Base-by-base conservation (phyloP, 805 yeast species). In the Yarrowia porcina region DNA sequence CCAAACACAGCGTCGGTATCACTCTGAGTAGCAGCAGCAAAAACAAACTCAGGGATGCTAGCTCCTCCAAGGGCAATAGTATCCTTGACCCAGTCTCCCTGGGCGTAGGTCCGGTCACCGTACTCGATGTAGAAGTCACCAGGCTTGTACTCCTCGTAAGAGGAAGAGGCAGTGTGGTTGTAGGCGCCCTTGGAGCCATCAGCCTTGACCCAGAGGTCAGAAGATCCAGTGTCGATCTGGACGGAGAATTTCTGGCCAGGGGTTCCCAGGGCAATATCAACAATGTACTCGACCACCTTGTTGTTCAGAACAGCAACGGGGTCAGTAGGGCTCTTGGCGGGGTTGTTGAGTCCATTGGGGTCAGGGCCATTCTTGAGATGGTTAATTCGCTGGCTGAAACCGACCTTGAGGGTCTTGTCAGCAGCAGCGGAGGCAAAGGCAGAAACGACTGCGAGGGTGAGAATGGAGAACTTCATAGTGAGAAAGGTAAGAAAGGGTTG, bases 141-240 rank as follows among this genome's bases (percentile, higher is more conserved):
- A 32, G 62, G 18, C 63, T 65, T 65, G 36, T 63, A 27, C 15
- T 52, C 60, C 60, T 68, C 39, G 65, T 67, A 69, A 9, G 73
- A 65, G 6, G 68, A 61, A 12, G 72, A 69, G 8, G 15, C 23
- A 15, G 32, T 23, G 25, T 50, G 21, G 38, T 62, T 47, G 42
- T 20, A 63, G n/a, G 38, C 36, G 17, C 64, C 57, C 25, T 13
- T 5, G 20, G 54, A 20, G 18, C 47, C 52, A 12, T 39, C 33
- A 20, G 62, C 62, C 23, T 66, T 30, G 35, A 86, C 82, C 88
- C 88, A 85, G 44, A 86, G 71, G 70, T 86, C 90, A 0, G 87
- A 80, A 0, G 90, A 85, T 1, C 90, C 91, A 1, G 90, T 86
- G 69, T 87, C 91, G 17, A 86, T 70, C 49, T 84, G 71, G 4